Evolutionary conservation across 495 filamentous ascomycete genomes (phyloP).

Genomic region (Xanthoparmelia taractica): DNA sequence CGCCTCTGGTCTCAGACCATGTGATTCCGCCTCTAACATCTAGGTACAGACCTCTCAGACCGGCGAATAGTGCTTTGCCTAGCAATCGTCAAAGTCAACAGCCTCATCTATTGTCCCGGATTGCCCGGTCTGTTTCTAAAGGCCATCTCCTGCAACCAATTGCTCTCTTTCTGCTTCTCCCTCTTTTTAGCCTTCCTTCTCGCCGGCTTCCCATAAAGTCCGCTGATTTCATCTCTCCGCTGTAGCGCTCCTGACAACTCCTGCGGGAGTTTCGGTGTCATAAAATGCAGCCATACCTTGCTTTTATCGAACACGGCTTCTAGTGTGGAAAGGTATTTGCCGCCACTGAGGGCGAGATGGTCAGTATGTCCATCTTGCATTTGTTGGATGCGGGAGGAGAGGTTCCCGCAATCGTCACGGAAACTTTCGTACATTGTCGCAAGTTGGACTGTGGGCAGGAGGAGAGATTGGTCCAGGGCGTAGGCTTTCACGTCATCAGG

Average conservation of each 20-base stretch:
- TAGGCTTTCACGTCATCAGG: neutral
- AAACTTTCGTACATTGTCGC: conserved; percentile 12
- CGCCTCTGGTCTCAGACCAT: no score
- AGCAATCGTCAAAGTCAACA: neutral
- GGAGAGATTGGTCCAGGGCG: neutral
- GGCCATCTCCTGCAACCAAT: neutral
- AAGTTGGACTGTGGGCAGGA: conserved; percentile 11
- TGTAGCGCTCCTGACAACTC: neutral
- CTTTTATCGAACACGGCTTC: conserved; percentile 3
- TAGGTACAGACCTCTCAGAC: no score
- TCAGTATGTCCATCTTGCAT: conserved; percentile 7
- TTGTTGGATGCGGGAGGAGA: neutral
- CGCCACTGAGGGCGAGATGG: neutral
- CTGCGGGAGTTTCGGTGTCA: neutral
- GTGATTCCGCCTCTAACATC: no score
- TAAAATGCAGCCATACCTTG: conserved; percentile 1
- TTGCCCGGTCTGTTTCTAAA: neutral
- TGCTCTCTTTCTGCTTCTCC: neutral
- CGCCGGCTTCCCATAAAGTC: neutral
- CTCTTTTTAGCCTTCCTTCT: neutral
- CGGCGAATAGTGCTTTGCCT: no score
- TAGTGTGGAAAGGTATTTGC: neutral
- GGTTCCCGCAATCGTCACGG: neutral
- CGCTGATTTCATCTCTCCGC: neutral
- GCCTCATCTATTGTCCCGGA: neutral